These are phyloP conservation scores for Lentinula sp. DNA, from an alignment of 768 basidiomycete genomes.

Conservation along the genomic window DNA sequence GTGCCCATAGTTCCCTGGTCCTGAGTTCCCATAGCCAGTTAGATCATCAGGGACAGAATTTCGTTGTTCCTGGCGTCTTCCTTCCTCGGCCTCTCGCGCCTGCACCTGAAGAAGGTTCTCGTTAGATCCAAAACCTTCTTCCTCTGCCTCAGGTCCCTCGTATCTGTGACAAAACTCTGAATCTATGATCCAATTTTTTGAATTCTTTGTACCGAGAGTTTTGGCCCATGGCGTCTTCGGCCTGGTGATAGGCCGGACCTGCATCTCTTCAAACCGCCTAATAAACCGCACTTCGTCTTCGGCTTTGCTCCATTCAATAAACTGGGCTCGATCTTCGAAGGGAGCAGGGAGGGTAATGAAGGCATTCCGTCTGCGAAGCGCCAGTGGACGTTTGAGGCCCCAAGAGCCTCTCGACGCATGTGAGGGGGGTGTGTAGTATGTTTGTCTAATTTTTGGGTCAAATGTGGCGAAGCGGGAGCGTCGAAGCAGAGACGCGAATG, in stretches of 20 bases:
- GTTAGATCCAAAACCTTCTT: conserved; percentile 13
- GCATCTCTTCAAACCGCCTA: conserved; percentile 60
- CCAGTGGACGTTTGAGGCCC: conserved; percentile 80
- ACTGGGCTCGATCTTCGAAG: conserved; percentile 69
- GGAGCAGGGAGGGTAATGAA: conserved; percentile 55
- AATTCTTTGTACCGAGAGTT: conserved; percentile 28
- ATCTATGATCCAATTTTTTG: conserved; percentile 32
- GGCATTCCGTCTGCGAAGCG: conserved; percentile 56
- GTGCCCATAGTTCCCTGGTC: conserved; percentile 21
- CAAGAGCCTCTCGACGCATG: conserved; percentile 75
- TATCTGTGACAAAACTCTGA: conserved; percentile 33
- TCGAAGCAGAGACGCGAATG: conserved; percentile 72
- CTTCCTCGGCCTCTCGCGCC: conserved; percentile 8
- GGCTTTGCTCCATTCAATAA: conserved; percentile 71
- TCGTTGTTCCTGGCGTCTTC: neutral
- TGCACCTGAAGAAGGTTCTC: neutral
- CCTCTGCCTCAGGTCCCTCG: conserved; percentile 13
- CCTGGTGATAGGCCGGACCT: conserved; percentile 26
- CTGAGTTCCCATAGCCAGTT: conserved; percentile 16
- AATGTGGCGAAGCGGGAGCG: conserved; percentile 79
- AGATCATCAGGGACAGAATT: neutral
- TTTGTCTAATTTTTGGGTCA: conserved; percentile 71
- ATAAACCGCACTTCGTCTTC: conserved; percentile 65
- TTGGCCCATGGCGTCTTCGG: conserved; percentile 29
- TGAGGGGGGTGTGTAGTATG: conserved; percentile 67